Percentiles rank a stretch among this genome's conserved stretches.
phyloP scores from a whole-genome alignment of 495 filamentous ascomycete species.

The Talaromyces thailandensis region DNA sequence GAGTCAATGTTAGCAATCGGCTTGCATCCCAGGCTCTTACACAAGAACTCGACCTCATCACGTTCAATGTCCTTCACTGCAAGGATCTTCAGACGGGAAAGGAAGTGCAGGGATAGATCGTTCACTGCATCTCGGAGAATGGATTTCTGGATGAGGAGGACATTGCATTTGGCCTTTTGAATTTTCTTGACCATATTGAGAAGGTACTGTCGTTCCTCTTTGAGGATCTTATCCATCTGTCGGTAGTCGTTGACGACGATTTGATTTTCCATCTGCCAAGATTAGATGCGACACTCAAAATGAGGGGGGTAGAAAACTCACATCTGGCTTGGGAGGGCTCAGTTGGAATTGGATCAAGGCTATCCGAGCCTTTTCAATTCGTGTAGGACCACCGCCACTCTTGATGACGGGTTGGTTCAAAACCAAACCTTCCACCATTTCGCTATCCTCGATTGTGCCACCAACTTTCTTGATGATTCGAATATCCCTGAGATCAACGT shows the following conservation, averaged over 20 bases:
- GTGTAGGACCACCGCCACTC: conserved; percentile 78
- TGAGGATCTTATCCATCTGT: conserved; percentile 99
- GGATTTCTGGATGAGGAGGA: conserved; percentile 96
- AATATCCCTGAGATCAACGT: conserved; percentile 93
- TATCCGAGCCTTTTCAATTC: conserved; percentile 96
- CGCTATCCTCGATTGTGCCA: conserved; percentile 95
- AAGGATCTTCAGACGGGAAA: conserved; percentile 92
- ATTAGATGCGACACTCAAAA: conserved; percentile 5
- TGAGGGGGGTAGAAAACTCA: conserved; percentile 35
- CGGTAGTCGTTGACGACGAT: conserved; percentile 98
- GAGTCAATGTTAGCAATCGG: conserved; percentile 97
- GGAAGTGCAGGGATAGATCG: conserved; percentile 92
- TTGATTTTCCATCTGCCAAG: conserved; percentile 91
- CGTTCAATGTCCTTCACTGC: conserved; percentile 96
- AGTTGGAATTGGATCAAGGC: conserved; percentile 98
- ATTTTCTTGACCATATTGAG: conserved; percentile 99
- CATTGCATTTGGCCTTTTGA: conserved; percentile 99
- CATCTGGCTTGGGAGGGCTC: conserved; percentile 94
- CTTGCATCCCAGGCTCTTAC: conserved; percentile 97
- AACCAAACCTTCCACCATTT: conserved; percentile 92
- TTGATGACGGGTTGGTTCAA: conserved; percentile 90
- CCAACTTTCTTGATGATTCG: conserved; percentile 96
- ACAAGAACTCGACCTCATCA: conserved; percentile 98
- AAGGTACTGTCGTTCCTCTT: conserved; percentile 96
- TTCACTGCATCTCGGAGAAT: conserved; percentile 97